Evolutionary conservation across 257 asterid species (phyloP).

Genomic region (Ajuga chamaepitys): DNA sequence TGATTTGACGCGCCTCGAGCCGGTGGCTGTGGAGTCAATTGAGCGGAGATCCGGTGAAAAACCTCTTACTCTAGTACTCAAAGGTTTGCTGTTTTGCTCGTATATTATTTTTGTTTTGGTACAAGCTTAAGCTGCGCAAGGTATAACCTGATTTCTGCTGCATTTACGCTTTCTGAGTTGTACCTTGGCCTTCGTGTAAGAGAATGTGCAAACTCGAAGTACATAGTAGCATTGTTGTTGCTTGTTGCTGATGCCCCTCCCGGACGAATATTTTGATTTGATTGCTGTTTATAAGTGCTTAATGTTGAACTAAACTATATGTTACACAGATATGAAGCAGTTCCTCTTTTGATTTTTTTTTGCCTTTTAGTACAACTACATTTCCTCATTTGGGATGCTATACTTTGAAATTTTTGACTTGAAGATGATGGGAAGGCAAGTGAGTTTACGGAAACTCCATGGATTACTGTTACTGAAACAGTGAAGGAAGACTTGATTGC

Average conservation of each 20-base stretch:
- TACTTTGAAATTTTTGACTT: neutral
- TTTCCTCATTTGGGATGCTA: neutral
- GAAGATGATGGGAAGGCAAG: constrained; percentile 19
- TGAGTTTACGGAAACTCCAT: constrained; percentile 22
- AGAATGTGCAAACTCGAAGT: too few relatives aligned
- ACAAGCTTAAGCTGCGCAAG: neutral
- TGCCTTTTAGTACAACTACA: neutral
- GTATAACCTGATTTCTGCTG: neutral
- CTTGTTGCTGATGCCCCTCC: too few relatives aligned
- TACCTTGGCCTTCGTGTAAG: too few relatives aligned
- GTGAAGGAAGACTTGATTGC: constrained; percentile 31
- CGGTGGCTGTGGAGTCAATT: constrained; percentile 18
- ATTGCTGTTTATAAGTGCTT: too few relatives aligned
- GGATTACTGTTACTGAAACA: constrained; percentile 28
- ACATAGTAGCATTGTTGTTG: too few relatives aligned
- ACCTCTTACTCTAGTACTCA: constrained; percentile 24
- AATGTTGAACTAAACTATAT: too few relatives aligned
- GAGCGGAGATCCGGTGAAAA: constrained; percentile 11
- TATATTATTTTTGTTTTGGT: neutral
- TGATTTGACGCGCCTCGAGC: constrained; percentile 21
- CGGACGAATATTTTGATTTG: too few relatives aligned
- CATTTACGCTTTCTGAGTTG: too few relatives aligned
- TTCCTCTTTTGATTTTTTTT: neutral
- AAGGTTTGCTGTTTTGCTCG: constrained; percentile 14
- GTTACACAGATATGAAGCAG: neutral